Evolutionary conservation across 202 grass and related monocot genomes (phyloP).

Genomic region (Hordeum pubiflorum): DNA sequence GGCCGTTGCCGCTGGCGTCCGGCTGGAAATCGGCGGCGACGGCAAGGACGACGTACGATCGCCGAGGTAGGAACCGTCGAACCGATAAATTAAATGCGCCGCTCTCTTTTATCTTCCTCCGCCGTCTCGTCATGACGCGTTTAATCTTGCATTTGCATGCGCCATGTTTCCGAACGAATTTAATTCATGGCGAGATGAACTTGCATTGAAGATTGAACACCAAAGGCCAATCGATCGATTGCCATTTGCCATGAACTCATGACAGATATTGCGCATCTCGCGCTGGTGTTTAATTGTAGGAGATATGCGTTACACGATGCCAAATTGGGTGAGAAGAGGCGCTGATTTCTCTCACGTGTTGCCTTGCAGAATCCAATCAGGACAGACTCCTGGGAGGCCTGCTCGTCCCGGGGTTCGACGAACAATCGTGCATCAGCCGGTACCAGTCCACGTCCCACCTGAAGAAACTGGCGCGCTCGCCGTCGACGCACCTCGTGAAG

Average conservation of each 20-base stretch:
- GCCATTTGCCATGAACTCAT: background rate
- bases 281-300: no score
- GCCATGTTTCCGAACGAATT: background rate
- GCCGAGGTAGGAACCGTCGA: background rate
- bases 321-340: background rate
- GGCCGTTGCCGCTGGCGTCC: conserved; percentile 1
- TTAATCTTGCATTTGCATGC: background rate
- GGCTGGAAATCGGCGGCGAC: conserved; percentile 1
- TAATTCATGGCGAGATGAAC: background rate
- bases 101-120: background rate
- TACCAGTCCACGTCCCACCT: conserved; percentile 40
- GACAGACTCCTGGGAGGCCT: conserved; percentile 29
- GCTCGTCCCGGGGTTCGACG: conserved; percentile 31
- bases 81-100: background rate
- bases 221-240: background rate
- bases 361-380: background rate
- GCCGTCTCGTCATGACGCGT: background rate
- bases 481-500: conserved; percentile 41
- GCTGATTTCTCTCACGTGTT: background rate
- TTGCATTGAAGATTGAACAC: background rate
- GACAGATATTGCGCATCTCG: no score
- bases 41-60: background rate
- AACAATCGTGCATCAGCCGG: conserved; percentile 49
- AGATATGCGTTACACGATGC: no score
- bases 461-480: conserved; percentile 31